Evolutionary conservation across 441 rosid genomes (phyloP), one percentile per base, ranked within the genome.

Genomic region (Pelargonium cotyledonis): DNA sequence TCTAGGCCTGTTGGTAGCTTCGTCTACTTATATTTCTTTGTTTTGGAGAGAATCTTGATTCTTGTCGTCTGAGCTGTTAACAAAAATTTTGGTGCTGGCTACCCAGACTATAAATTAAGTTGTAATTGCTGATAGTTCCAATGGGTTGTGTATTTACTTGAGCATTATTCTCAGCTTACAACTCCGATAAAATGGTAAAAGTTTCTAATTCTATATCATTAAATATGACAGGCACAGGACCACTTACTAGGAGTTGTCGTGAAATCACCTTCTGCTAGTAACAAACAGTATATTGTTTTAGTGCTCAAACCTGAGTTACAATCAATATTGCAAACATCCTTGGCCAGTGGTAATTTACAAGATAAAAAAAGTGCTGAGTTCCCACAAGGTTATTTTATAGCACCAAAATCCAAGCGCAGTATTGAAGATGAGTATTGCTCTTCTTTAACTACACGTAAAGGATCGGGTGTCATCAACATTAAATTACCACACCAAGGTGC

Each of bases 161-260:
- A 16, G 62, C 10, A 31, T 19, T 58, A 26, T 40, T 68, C 66
- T 29, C 41, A 0, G 21, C 23, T 73, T 63, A 61, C 10, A 65
- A 35, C 65, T 49, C n/a, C 40, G 5, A 61, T 61, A 55, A 23
- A 53, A 19, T 62, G 16, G 31, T 31, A 49, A 47, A 35, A 60
- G 63, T 11, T 71, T 72, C 67, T 73, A 66, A 69, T 61, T 41
- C 74, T 65, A 11, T 77, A 58, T 65, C n/a, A 69, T 74, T 75
- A 38, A 70, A 62, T 72, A 72, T 69, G 65, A 58, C 94, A 90
- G 95, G 90, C 70, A 47, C 86, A 84, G 79, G 97, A 89, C 75
- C 92, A 88, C 82, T 85, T 89, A 67, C 91, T 95, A 44, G 99
- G 99, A 78, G 96, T 86, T 63, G 82, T 92, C 63, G 77, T 95